Conservation (phyloP, 306 rosid genomes). For the Fragaria vesca region DNA sequence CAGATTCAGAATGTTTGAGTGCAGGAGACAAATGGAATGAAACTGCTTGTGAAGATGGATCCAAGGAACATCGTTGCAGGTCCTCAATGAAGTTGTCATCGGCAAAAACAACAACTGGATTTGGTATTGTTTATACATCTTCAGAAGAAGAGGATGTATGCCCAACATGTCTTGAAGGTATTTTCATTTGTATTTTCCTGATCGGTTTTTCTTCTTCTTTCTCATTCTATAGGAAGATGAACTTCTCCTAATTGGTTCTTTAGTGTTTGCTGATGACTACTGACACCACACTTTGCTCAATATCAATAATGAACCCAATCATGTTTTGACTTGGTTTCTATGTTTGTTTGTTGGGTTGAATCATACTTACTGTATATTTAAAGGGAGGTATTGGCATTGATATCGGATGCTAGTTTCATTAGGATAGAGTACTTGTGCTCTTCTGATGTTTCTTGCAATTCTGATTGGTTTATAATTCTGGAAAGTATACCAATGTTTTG, state of each 20-base stretch:
- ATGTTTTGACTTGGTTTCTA: not conserved
- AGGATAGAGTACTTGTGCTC: conserved; percentile 1
- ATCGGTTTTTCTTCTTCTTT: conserved; percentile 13
- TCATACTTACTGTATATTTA: not conserved
- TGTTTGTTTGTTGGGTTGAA: conserved; percentile 11
- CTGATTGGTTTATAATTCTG: conserved; percentile 13
- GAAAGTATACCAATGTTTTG: conserved; percentile 13
- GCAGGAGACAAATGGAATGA: conserved; percentile 75
- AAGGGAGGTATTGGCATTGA: not conserved
- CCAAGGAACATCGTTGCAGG: conserved; percentile 62
- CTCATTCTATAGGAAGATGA: not conserved
- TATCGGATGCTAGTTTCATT: conserved; percentile 10
- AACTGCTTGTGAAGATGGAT: conserved; percentile 66
- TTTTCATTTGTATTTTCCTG: conserved; percentile 10
- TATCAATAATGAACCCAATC: not conserved
- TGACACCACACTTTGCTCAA: not conserved
- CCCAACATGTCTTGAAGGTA: conserved; percentile 99
- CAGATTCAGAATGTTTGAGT: conserved; percentile 60
- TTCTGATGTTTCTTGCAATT: conserved; percentile 10
- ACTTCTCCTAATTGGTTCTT: not conserved
- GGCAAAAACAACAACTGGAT: conserved; percentile 52
- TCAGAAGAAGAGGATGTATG: conserved; percentile 92
- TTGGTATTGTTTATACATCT: conserved; percentile 49
- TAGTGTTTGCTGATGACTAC: not conserved
- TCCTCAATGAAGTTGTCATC: conserved; percentile 59